Base-by-base conservation (phyloP, 352 stramenopile genomes). In the Pythium insidiosum region DNA sequence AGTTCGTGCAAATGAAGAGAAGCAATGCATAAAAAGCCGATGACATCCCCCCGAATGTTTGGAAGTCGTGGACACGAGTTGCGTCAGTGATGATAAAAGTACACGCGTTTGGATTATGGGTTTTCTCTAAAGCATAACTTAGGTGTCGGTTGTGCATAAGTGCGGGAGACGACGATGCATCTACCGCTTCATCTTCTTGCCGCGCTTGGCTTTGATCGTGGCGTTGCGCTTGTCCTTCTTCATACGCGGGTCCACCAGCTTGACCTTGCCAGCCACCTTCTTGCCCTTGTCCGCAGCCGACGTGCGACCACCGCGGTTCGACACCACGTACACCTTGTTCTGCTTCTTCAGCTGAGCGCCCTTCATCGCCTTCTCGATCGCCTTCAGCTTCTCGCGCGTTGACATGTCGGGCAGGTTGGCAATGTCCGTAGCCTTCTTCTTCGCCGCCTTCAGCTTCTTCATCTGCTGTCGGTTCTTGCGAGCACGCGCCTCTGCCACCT, bases 241-340 rank as follows among this genome's bases (percentile, higher is more conserved):
- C 87, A 99, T 97, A 51, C 97, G 81, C 52, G 94, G 88, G 55
- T 99, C 97, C 3, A 99, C 96, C 18, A 99, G 64, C 58, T 99
- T 98, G 24, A 98, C 79, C 45, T 90, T 95, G 51, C 84, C 83
- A 36, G 72, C 69, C 18, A 61, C 66, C 58, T 94, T 94, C 66
- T 94, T 94, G 41, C 64, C 71, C 20, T 71, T 79, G 45, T 65
- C 61, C 21, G 79, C 78, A 4, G 73, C 70, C 15, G 58, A 62
- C 18, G 61, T 62, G 7, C 53, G 56, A 6, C 78, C 74, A 28
- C 73, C 77, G 30, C 80, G 83, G 10, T 67, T 81, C 7, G 88
- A 95, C 7, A 99, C 92, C 1, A 98, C 95, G 65, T 98, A 99
- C 25, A 97, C 85, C 71, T 98, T 98, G 50, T 87, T 92, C 44